Percentiles rank a stretch among this genome's conserved stretches.
Conservation (phyloP, 192 early-diverging fungal species). For the Backusella morwellensis region DNA sequence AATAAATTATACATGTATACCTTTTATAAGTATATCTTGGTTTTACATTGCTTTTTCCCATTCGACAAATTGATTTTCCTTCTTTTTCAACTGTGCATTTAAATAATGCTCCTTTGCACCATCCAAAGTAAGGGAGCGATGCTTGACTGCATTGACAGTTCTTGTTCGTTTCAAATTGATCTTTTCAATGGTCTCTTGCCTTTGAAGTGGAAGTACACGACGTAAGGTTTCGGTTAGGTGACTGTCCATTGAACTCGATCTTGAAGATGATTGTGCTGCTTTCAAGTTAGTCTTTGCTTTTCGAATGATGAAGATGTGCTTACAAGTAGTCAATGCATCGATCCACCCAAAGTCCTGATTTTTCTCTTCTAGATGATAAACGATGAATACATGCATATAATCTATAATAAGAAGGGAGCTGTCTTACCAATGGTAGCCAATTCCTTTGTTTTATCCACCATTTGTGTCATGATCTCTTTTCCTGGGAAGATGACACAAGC, state of each 20-base stretch:
- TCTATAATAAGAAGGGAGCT: not conserved
- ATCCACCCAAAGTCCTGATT: not conserved
- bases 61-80: slow-evolving; percentile 38
- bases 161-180: slow-evolving; percentile 18
- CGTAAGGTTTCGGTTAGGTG: not conserved
- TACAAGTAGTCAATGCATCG: not conserved
- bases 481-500: not conserved
- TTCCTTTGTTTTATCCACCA: not conserved
- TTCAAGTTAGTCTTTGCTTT: not conserved
- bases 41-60: slow-evolving; percentile 36
- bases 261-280: not conserved
- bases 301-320: not conserved
- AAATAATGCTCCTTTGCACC: slow-evolving; percentile 28
- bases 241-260: not conserved
- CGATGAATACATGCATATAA: too few species aligned
- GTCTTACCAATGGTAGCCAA: not conserved
- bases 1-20: not conserved
- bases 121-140: not conserved
- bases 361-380: not conserved
- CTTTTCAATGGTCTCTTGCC: slow-evolving; percentile 16
- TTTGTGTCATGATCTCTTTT: not conserved
- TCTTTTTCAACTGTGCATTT: slow-evolving; percentile 26
- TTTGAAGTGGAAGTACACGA: slow-evolving; percentile 23
- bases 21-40: not conserved
- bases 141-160: not conserved